Percentiles rank a stretch among this genome's conserved stretches.
Conservation (phyloP, 495 filamentous ascomycete species). For the Neurospora intermedia region DNA sequence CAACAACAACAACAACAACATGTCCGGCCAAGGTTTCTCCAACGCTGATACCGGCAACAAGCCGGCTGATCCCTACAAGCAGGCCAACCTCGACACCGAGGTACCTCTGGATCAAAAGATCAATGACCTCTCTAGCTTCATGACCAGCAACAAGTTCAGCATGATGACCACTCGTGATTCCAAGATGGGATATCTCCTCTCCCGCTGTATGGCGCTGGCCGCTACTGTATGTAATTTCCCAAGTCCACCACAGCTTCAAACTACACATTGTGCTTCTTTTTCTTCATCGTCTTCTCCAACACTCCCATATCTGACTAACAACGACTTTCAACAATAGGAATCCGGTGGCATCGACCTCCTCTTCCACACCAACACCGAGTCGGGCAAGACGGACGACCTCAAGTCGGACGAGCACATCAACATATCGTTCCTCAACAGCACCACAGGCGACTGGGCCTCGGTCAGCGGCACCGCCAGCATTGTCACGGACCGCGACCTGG, state of each 20-base stretch:
- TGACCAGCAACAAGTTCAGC: conserved; percentile 65
- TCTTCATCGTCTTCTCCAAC: neutral
- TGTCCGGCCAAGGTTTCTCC: conserved; percentile 30
- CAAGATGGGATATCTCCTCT: conserved; percentile 50
- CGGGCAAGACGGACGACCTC: conserved; percentile 83
- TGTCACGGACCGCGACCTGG: conserved; percentile 51
- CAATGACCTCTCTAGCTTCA: conserved; percentile 59
- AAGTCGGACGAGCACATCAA: conserved; percentile 64
- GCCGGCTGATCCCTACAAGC: conserved; percentile 68
- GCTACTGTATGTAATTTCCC: conserved; percentile 50
- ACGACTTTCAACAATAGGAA: conserved; percentile 39
- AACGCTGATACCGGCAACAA: conserved; percentile 49
- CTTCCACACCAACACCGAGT: conserved; percentile 91
- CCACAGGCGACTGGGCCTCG: conserved; percentile 64
- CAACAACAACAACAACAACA: conserved; percentile 3
- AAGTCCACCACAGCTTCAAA: neutral
- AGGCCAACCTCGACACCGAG: conserved; percentile 54
- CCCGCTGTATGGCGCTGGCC: conserved; percentile 82
- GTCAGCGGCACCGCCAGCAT: conserved; percentile 63
- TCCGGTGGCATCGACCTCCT: conserved; percentile 71
- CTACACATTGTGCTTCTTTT: neutral
- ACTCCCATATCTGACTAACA: neutral
- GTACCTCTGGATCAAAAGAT: conserved; percentile 65
- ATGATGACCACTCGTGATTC: conserved; percentile 59
- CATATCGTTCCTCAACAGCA: conserved; percentile 70